Percentiles rank a stretch among this genome's conserved stretches.
phyloP scores from a whole-genome alignment of 768 basidiomycete genomes.

The Rhizopogon vinicolor region DNA sequence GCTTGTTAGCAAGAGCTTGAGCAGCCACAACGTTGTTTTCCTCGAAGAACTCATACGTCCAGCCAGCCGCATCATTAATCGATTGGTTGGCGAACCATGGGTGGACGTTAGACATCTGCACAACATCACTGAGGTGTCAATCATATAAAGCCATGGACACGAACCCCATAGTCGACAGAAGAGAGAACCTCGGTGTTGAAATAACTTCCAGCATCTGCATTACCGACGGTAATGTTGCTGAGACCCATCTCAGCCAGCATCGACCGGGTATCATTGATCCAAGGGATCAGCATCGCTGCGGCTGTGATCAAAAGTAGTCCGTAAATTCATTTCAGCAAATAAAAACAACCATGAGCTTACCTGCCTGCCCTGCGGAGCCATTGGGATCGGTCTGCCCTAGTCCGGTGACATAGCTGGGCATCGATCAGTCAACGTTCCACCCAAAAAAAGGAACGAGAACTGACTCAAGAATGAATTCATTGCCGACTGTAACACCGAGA shows the following conservation, averaged over 20 bases:
- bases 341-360: slow-evolving; percentile 6
- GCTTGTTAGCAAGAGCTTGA: slow-evolving; percentile 56
- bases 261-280: slow-evolving; percentile 62
- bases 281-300: slow-evolving; percentile 55
- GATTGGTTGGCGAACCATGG: slow-evolving; percentile 89
- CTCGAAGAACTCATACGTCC: slow-evolving; percentile 81
- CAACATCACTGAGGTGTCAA: not conserved
- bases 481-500: slow-evolving; percentile 83
- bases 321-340: not conserved
- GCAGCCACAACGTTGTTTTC: slow-evolving; percentile 59
- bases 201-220: slow-evolving; percentile 81
- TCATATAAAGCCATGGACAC: slow-evolving; percentile 17
- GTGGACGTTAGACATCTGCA: slow-evolving; percentile 84
- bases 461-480: slow-evolving; percentile 83
- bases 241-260: slow-evolving; percentile 55
- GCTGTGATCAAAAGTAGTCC: slow-evolving; percentile 27
- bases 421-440: not conserved
- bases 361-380: slow-evolving; percentile 46
- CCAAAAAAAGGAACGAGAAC: slow-evolving; percentile 15
- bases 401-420: slow-evolving; percentile 51
- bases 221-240: slow-evolving; percentile 68
- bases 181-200: slow-evolving; percentile 69
- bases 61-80: slow-evolving; percentile 62
- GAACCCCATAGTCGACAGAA: slow-evolving; percentile 65
- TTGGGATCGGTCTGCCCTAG: slow-evolving; percentile 53